Percentiles rank a stretch among this genome's conserved stretches.
Evolutionary conservation across 768 basidiomycete genomes (phyloP).

Genomic region (Mycena capillaripes): DNA sequence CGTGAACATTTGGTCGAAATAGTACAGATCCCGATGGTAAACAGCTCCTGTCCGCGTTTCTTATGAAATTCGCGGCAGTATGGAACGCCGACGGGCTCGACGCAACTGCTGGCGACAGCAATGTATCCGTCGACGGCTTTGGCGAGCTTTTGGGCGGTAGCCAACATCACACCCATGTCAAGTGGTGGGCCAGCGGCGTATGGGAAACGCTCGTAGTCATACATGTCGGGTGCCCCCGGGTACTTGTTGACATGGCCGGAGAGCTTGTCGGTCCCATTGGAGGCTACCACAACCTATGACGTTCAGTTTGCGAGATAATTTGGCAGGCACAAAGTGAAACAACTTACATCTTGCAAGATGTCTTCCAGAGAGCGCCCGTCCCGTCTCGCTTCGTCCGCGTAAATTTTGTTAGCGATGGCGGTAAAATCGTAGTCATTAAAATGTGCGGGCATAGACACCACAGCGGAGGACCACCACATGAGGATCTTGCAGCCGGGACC

Average conservation of each 20-base stretch:
- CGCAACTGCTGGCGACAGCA: not conserved
- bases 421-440: slow-evolving; percentile 18
- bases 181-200: not conserved
- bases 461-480: slow-evolving; percentile 8
- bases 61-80: not conserved
- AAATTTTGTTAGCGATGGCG: slow-evolving; percentile 8
- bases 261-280: slow-evolving; percentile 23
- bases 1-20: too few relatives aligned
- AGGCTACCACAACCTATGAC: not conserved
- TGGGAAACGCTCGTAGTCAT: slow-evolving; percentile 24
- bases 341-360: slow-evolving; percentile 5
- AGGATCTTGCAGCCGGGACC: slow-evolving; percentile 22
- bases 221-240: slow-evolving; percentile 30
- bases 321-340: too few relatives aligned
- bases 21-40: slow-evolving; percentile 9
- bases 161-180: not conserved
- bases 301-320: not conserved
- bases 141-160: slow-evolving; percentile 1
- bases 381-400: slow-evolving; percentile 12
- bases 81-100: slow-evolving; percentile 21
- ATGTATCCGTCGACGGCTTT: slow-evolving; percentile 7
- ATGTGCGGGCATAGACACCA: not conserved
- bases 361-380: slow-evolving; percentile 17
- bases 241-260: not conserved
- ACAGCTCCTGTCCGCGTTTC: slow-evolving; percentile 12